A percentile compares a stretch with the other conserved stretches of the same genome.
Conservation (phyloP, 164 flowering plant genomes). For the Hamamelis virginiana region DNA sequence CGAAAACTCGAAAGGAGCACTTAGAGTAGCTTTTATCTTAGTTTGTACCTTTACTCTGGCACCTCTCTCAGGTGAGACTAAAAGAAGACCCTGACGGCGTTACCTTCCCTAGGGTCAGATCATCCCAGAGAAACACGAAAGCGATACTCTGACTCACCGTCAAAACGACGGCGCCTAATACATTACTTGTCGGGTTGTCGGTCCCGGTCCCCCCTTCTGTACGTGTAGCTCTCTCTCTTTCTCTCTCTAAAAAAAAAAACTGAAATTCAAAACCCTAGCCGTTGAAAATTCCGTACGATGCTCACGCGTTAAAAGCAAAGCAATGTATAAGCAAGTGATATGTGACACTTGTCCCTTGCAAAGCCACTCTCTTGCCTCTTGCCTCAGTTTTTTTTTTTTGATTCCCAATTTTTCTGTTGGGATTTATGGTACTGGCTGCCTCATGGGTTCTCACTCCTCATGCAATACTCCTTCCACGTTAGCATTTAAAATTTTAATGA, state of each 20-base stretch:
- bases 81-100: slow-evolving; percentile 22
- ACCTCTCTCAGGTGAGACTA: slow-evolving; percentile 8
- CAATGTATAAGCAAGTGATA: too few relatives aligned
- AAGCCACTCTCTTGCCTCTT: too few relatives aligned
- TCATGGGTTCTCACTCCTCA: too few relatives aligned
- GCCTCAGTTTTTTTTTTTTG: too few relatives aligned
- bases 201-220: neutral
- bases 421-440: too few relatives aligned
- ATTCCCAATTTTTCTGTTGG: too few relatives aligned
- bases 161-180: slow-evolving; percentile 22
- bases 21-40: too few relatives aligned
- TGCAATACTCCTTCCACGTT: too few relatives aligned
- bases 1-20: too few relatives aligned
- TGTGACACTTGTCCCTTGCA: too few relatives aligned
- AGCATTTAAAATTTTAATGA: too few relatives aligned
- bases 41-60: too few relatives aligned
- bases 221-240: neutral
- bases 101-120: neutral
- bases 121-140: neutral
- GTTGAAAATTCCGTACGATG: neutral
- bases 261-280: neutral
- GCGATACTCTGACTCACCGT: neutral
- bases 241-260: neutral
- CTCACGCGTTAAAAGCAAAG: neutral
- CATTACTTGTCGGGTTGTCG: slow-evolving; percentile 20